phyloP scores from a whole-genome alignment of 495 filamentous ascomycete genomes.

The Apiosordaria backusii region DNA sequence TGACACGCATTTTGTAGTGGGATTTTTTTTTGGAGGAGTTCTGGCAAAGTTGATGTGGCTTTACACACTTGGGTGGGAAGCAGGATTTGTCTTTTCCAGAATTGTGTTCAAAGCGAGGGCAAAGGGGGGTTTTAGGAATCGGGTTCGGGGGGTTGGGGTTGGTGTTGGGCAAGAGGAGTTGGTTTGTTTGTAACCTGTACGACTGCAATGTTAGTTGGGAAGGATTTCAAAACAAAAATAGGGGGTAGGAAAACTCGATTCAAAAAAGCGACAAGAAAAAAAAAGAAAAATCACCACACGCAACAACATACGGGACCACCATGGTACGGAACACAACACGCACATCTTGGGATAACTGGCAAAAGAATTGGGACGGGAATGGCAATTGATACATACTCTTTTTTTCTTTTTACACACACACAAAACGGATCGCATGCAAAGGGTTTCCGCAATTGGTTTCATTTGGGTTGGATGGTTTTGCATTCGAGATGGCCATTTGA shows the following conservation, averaged over 20 bases:
- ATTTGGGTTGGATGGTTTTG: conserved; percentile 2
- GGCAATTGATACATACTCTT: conserved; percentile 5
- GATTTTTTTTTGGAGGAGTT: conserved; percentile 12
- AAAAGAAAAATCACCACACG: neutral
- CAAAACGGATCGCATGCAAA: conserved; percentile 17
- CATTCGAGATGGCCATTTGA: neutral
- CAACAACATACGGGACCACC: neutral
- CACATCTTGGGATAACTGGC: neutral
- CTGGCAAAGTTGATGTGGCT: conserved; percentile 13
- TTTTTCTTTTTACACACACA: conserved; percentile 7
- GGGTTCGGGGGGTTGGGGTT: neutral
- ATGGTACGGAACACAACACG: neutral
- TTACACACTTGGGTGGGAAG: neutral
- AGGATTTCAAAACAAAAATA: neutral
- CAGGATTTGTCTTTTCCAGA: conserved; percentile 6
- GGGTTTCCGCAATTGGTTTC: neutral
- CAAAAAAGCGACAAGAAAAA: conserved; percentile 1
- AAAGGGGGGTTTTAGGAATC: neutral
- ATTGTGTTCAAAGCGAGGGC: neutral
- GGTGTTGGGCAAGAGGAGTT: neutral
- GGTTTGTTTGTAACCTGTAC: neutral
- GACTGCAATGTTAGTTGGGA: neutral
- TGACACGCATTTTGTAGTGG: neutral
- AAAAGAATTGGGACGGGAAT: conserved; percentile 1
- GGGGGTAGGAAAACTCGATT: neutral